Conservation (phyloP, 163 green algal genomes). For the Volvox carteri region DNA sequence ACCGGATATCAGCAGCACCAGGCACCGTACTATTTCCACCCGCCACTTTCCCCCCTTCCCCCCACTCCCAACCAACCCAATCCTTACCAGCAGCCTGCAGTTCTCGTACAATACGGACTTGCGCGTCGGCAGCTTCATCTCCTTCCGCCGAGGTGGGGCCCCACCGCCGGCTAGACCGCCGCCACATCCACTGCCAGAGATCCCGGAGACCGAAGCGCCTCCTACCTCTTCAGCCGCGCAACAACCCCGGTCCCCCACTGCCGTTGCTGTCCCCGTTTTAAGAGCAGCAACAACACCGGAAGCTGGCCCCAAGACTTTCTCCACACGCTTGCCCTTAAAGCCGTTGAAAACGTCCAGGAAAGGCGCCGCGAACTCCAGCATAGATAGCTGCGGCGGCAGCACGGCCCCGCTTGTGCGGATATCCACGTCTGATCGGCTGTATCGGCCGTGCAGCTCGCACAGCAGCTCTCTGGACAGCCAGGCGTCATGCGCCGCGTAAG, state of each 20-base stretch:
- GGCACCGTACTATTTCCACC: too few species aligned
- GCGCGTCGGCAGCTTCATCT: slow-evolving; percentile 40
- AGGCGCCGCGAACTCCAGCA: slow-evolving; percentile 15
- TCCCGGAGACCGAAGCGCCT: too few species aligned
- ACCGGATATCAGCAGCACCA: too few species aligned
- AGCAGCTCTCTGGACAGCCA: slow-evolving; percentile 51
- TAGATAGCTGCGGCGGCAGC: neutral
- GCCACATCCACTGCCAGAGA: neutral
- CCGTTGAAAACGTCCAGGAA: slow-evolving; percentile 39
- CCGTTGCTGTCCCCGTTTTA: neutral
- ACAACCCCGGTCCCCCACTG: neutral
- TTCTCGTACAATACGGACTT: slow-evolving; percentile 63
- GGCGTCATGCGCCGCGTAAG: slow-evolving; percentile 54
- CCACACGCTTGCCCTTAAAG: slow-evolving; percentile 21
- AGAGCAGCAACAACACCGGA: neutral
- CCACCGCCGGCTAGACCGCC: neutral
- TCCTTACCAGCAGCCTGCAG: slow-evolving; percentile 55
- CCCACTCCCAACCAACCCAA: neutral
- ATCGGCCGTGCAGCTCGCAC: slow-evolving; percentile 43
- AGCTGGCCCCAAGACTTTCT: neutral
- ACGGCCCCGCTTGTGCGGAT: too few species aligned
- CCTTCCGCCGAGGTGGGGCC: neutral
- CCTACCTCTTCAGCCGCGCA: too few species aligned
- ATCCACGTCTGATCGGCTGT: too few species aligned
- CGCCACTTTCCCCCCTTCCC: neutral